Evolutionary conservation across 2,329 filamentous ascomycete species (phyloP).

Genomic region (Stenocarpella maydis): DNA sequence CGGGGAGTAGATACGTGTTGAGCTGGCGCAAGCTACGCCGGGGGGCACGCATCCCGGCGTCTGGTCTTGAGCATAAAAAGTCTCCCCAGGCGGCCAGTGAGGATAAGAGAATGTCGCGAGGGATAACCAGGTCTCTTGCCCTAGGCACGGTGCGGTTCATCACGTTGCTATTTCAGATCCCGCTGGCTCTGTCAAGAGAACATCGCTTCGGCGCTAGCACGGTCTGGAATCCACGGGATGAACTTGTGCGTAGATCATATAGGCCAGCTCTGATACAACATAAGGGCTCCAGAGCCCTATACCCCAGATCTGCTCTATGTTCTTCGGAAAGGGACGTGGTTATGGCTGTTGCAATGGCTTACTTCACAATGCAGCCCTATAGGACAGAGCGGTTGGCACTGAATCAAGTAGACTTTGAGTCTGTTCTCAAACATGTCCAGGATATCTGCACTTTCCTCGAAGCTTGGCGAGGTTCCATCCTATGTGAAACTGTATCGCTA

Average conservation of each 20-base stretch:
- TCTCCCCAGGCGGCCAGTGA: background rate
- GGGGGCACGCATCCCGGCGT: background rate
- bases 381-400: background rate
- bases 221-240: constrained; percentile 8
- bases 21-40: background rate
- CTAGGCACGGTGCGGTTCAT: background rate
- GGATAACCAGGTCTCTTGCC: background rate
- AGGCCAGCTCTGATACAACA: background rate
- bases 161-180: constrained; percentile 8
- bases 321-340: background rate
- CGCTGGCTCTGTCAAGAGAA: background rate
- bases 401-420: background rate
- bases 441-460: background rate
- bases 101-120: background rate
- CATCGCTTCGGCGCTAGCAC: background rate
- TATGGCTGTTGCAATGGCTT: background rate
- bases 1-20: constrained; percentile 2
- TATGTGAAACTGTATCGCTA: background rate
- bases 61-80: constrained; percentile 9
- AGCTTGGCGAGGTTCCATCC: background rate
- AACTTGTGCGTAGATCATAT: constrained; percentile 20
- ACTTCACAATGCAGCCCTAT: background rate
- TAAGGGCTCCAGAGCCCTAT: background rate
- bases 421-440: background rate
- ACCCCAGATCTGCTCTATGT: background rate